Base-by-base conservation (phyloP, 306 rosid genomes). In the Prosopis cineraria region DNA sequence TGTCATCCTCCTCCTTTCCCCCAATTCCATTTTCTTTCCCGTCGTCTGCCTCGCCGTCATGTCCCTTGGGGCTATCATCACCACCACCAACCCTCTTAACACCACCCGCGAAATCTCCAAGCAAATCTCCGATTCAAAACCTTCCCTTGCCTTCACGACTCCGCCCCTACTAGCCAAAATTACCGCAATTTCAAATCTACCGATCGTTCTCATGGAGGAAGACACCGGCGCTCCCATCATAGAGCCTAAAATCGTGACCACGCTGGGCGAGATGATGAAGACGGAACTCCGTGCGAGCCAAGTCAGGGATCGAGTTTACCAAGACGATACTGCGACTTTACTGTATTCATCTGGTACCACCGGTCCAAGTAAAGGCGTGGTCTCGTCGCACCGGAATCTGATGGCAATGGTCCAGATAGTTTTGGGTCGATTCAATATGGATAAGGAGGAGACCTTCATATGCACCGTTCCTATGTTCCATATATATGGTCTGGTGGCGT, bases 401-500 rank as follows among this genome's bases (percentile, higher is more conserved):
- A 91, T 92, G 10, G 87, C 97, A 0, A 88, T 90, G 93, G 93
- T 92, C 0, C 85, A 88, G 60, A 86, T 82, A 17, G 82, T 91
- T 0, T 44, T 82, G 0, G 75, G 83, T 40, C 78, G 98, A 8
- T 89, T 91, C 88, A 12, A 30, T 0, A 5, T 69, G 0, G 85
- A 69, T 1, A 84, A 79, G 2, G 87, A 58, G 4, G 87, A 90
- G 41, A 89, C 89, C 47, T 91, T 87, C 76, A 79, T 95, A 72
- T 95, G 98, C 80, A 92, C 98, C 0, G 97, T 92, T 12, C 98
- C 98, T 0, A 95, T 95, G 98, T 92, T 90, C 76, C 98, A 95
- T 30, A 89, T 95, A 76, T 95, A 91, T 86, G 98, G 98, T 40
- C 75, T 92, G 1, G 96, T 59, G 0, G 90, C 78, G 25, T 94